phyloP scores from a whole-genome alignment of 2,329 filamentous ascomycete genomes.

The Cladosporium cucumerinum region DNA sequence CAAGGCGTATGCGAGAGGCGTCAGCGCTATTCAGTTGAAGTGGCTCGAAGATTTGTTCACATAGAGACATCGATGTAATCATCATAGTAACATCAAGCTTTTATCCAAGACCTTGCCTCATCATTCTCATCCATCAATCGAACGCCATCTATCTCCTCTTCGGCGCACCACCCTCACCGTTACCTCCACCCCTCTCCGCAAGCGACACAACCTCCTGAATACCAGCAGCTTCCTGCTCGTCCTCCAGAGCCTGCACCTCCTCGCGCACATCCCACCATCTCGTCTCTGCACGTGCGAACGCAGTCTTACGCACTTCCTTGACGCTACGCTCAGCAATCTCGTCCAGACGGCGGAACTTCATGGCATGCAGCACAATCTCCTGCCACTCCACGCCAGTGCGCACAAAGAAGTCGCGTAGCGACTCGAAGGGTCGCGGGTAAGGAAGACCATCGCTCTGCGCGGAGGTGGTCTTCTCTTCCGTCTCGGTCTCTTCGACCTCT shows the following conservation, averaged over 20 bases:
- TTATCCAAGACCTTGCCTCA: neutral
- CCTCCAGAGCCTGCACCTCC: constrained; percentile 85
- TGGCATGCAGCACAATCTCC: constrained; percentile 71
- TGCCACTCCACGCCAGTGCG: constrained; percentile 90
- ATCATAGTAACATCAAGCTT: neutral
- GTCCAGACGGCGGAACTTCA: constrained; percentile 62
- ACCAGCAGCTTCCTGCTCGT: constrained; percentile 91
- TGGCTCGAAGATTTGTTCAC: constrained; percentile 56
- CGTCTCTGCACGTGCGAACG: constrained; percentile 86
- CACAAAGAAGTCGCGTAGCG: constrained; percentile 84
- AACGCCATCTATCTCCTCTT: neutral
- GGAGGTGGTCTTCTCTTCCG: constrained; percentile 34
- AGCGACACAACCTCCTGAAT: constrained; percentile 93
- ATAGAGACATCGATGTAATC: constrained; percentile 1
- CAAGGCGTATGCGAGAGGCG: constrained; percentile 59
- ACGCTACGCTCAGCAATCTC: constrained; percentile 66
- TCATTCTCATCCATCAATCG: neutral
- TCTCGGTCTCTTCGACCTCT: constrained; percentile 21
- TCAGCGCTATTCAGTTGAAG: constrained; percentile 60
- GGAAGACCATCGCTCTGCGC: constrained; percentile 71
- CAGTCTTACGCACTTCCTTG: constrained; percentile 90
- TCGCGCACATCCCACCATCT: constrained; percentile 99
- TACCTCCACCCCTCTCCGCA: constrained; percentile 60
- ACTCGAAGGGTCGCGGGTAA: constrained; percentile 79
- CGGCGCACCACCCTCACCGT: constrained; percentile 21